These are phyloP conservation scores for Anthoceros angustus DNA, from an alignment of 225 moss, liverwort and hornwort species.

Conservation along the genomic window DNA sequence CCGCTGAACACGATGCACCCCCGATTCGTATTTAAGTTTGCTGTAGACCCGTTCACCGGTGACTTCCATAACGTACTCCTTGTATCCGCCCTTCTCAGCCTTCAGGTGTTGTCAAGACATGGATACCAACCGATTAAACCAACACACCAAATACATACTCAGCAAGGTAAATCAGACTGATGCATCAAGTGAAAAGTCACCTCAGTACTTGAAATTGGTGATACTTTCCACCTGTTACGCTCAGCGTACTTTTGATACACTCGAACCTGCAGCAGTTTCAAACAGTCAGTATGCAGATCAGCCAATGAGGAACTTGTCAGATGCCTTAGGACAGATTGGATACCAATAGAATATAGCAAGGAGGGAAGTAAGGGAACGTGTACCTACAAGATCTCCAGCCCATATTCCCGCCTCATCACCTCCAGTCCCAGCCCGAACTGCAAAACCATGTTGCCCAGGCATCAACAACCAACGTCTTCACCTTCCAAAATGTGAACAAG, in stretches of 20 bases:
- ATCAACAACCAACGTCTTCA: slow-evolving; percentile 6
- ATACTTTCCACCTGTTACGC: slow-evolving; percentile 58
- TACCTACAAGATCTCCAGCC: slow-evolving; percentile 99
- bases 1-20: slow-evolving; percentile 91
- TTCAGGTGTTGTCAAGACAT: slow-evolving; percentile 9
- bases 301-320: background rate
- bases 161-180: background rate
- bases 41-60: slow-evolving; percentile 86
- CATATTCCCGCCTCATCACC: slow-evolving; percentile 99
- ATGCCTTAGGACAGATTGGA: background rate
- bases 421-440: slow-evolving; percentile 98
- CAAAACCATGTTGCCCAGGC: slow-evolving; percentile 6
- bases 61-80: slow-evolving; percentile 88
- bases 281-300: slow-evolving; percentile 7
- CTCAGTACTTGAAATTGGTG: slow-evolving; percentile 74
- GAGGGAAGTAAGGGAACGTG: slow-evolving; percentile 31
- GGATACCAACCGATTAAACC: background rate
- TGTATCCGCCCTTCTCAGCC: slow-evolving; percentile 94
- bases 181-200: slow-evolving; percentile 13
- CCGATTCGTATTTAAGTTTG: slow-evolving; percentile 93
- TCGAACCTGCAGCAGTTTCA: slow-evolving; percentile 37
- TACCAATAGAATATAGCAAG: background rate
- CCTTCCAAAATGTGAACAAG: background rate
- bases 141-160: background rate
- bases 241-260: slow-evolving; percentile 99